These are phyloP conservation scores for Citrus maxima DNA, from an alignment of 345 rosid species.

Conservation along the genomic window DNA sequence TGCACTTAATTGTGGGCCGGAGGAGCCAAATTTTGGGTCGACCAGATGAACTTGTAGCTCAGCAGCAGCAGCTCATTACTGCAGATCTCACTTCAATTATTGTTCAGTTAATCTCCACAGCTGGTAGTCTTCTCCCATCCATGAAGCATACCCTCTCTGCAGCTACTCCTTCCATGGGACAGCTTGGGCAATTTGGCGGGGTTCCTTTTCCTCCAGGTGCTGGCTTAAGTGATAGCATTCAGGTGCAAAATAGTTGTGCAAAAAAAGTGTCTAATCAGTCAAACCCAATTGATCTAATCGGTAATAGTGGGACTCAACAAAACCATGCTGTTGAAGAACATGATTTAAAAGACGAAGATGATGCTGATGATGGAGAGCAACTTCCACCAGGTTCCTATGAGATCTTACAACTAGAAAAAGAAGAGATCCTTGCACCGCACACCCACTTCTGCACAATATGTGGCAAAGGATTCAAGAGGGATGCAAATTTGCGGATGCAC, in stretches of 20 bases:
- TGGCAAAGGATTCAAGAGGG: conserved; percentile 98
- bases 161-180: conserved; percentile 36
- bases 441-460: conserved; percentile 94
- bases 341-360: conserved; percentile 89
- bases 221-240: conserved; percentile 34
- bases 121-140: conserved; percentile 93
- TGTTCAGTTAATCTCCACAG: conserved; percentile 88
- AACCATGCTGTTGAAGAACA: conserved; percentile 56
- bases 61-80: conserved; percentile 77
- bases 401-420: conserved; percentile 89
- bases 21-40: conserved; percentile 46
- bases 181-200: conserved; percentile 50
- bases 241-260: conserved; percentile 37
- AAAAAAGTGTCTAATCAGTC: conserved; percentile 36
- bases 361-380: conserved; percentile 84
- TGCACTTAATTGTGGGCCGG: conserved; percentile 59
- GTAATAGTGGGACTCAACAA: conserved; percentile 30
- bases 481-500: conserved; percentile 95
- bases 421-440: conserved; percentile 98
- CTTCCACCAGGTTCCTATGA: conserved; percentile 94
- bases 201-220: conserved; percentile 39
- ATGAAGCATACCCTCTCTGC: conserved; percentile 59
- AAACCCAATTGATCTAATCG: conserved; percentile 34
- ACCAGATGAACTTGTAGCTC: conserved; percentile 55
- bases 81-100: conserved; percentile 92